Evolutionary conservation across 2,329 filamentous ascomycete species (phyloP), one percentile per base, ranked within the genome.

Genomic region (Fusarium sp.): DNA sequence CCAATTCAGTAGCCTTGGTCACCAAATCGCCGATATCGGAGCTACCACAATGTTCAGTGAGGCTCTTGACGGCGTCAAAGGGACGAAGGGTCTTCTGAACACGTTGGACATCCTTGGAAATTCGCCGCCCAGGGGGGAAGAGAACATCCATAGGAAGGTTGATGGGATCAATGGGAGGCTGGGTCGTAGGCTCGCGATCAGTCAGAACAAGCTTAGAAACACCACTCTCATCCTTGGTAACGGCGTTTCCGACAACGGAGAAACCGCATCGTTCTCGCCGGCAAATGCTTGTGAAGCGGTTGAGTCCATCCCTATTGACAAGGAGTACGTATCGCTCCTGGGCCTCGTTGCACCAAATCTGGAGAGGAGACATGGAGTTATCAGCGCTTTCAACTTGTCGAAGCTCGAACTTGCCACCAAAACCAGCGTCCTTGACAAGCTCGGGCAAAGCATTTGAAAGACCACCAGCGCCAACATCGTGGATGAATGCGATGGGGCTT

Each of bases 321-420:
- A 96, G 90, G 73, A 99, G 83, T 9, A 99, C 96, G 74, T 99
- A 99, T 77, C 96, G 87, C 80, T 99, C 96, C 77, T 99, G 96
- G 0, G 96, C 93, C 78, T 98, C 95, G 73, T 95, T 97, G 79
- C 96, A 97, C 94, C 95, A 98, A 46, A 99, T 97, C 77, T 73
- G 93, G 59, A 99, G 87, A 20, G 96, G 96, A 75, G 93, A 97
- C 92, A 99, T 95, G 76, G 93, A 91, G 68, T 86, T 89, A 79
- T 98, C 96, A 3, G 93, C 92, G 77, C 89, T 97, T 77, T 97
- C 94, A 37, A 99, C 86, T 75, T 98, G 93, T 67, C 96, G 90
- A n/a, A 99, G 86, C 79, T 99, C 95, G 70, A 99, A 98, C 45
- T 89, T 90, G 50, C 94, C 96, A 56, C 96, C 96, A 53, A 93